Percentiles rank a stretch among this genome's conserved stretches.
phyloP scores from a whole-genome alignment of 2,329 filamentous ascomycete genomes.

The Paecilomyces sp. region DNA sequence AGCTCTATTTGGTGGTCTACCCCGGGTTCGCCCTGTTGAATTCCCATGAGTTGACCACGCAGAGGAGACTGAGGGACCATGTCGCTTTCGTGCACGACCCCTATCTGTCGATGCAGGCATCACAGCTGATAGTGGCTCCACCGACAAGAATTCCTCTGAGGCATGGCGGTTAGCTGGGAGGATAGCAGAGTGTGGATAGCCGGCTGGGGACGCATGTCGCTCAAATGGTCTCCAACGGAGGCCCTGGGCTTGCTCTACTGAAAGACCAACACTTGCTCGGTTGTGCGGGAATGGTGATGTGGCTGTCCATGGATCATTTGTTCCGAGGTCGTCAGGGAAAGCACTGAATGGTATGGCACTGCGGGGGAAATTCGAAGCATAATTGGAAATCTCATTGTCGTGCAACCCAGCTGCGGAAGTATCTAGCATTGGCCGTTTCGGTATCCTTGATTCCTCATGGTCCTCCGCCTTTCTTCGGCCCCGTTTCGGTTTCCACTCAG shows the following conservation, averaged over 20 bases:
- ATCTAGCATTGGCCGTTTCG: constrained; percentile 58
- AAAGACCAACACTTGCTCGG: constrained; percentile 8
- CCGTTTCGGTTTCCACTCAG: constrained; percentile 60
- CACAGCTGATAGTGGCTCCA: constrained; percentile 65
- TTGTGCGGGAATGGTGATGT: constrained; percentile 39
- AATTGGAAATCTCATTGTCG: constrained; percentile 30
- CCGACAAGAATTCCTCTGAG: constrained; percentile 27
- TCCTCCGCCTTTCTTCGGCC: constrained; percentile 56
- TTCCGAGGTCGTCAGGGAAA: constrained; percentile 49
- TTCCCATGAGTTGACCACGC: constrained; percentile 69
- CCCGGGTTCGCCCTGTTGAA: constrained; percentile 64
- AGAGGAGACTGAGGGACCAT: constrained; percentile 83
- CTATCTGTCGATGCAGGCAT: constrained; percentile 50
- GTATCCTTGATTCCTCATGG: constrained; percentile 47
- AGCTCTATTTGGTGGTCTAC: constrained; percentile 69
- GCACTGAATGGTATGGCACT: constrained; percentile 47
- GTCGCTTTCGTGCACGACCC: constrained; percentile 47
- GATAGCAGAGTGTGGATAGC: constrained; percentile 72
- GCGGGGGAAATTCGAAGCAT: constrained; percentile 43
- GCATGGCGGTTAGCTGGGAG: constrained; percentile 47
- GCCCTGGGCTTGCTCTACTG: constrained; percentile 22
- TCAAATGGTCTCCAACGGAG: constrained; percentile 45
- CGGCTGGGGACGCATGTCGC: constrained; percentile 54
- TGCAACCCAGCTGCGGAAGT: constrained; percentile 43
- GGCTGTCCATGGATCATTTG: constrained; percentile 31